Percentiles rank a stretch among this genome's conserved stretches.
These are phyloP conservation scores for Benincasa hispida DNA, from an alignment of 306 rosid species.

Conservation along the genomic window DNA sequence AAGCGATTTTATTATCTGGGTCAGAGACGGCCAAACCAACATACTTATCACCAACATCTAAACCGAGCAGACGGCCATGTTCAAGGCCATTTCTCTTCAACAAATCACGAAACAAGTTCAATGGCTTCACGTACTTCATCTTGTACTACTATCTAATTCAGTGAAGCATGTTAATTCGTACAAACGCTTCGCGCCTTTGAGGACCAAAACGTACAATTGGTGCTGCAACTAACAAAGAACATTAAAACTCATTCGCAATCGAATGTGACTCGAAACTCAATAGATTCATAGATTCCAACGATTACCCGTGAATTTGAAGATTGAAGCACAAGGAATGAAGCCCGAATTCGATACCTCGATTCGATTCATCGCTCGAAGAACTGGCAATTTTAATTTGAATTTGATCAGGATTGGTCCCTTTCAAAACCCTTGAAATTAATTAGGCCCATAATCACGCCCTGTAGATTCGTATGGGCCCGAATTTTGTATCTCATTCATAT, in stretches of 20 bases:
- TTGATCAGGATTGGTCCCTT: not conserved
- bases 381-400: not conserved
- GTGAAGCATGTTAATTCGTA: constrained; percentile 8
- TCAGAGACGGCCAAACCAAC: constrained; percentile 75
- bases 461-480: not conserved
- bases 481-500: not conserved
- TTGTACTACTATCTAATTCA: not conserved
- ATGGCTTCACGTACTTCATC: constrained; percentile 51
- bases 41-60: constrained; percentile 78
- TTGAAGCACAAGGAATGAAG: not conserved
- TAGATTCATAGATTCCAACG: not conserved
- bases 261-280: not conserved
- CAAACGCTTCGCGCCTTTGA: not conserved
- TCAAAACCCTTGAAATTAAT: not conserved
- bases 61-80: constrained; percentile 54
- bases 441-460: not conserved
- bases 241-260: not conserved
- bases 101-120: constrained; percentile 42
- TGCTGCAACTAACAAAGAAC: not conserved
- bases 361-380: not conserved
- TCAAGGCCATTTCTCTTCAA: constrained; percentile 11
- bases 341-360: not conserved
- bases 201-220: not conserved
- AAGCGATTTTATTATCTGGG: constrained; percentile 42
- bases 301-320: not conserved